Percentiles rank a stretch among this genome's conserved stretches.
phyloP scores from a whole-genome alignment of 2,329 filamentous ascomycete genomes.

The Blastomyces parvus region DNA sequence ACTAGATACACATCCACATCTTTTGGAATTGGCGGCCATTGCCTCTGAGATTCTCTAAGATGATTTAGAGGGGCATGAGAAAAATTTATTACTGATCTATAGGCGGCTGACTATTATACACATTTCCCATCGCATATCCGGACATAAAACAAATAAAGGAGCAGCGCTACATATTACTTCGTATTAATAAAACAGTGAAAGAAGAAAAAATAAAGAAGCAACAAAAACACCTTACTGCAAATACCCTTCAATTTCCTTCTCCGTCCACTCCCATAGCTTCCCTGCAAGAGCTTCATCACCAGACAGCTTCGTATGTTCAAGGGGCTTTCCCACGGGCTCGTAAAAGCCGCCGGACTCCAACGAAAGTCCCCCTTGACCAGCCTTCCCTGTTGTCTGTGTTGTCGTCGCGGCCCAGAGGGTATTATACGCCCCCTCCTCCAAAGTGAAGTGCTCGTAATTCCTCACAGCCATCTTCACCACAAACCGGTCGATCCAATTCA shows the following conservation, averaged over 20 bases:
- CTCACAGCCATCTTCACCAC: slow-evolving; percentile 4
- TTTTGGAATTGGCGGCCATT: background rate
- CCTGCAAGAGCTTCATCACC: slow-evolving; percentile 23
- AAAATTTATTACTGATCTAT: background rate
- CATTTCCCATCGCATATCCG: background rate
- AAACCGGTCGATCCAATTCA: background rate
- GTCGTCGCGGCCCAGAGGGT: background rate
- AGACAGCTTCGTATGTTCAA: slow-evolving; percentile 5
- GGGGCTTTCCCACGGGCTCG: background rate
- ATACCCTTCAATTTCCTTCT: slow-evolving; percentile 15
- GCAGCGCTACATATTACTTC: background rate
- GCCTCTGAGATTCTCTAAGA: background rate
- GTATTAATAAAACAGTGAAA: background rate
- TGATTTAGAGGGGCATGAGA: background rate
- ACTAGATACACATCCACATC: background rate
- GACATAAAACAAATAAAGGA: background rate
- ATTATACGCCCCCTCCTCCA: background rate
- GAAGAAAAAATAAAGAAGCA: background rate
- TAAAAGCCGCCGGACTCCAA: background rate
- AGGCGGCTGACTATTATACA: background rate
- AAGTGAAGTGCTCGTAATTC: background rate
- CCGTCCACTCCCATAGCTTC: slow-evolving; percentile 33
- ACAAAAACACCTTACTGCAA: background rate
- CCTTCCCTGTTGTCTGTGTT: background rate
- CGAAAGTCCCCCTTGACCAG: background rate